These are phyloP conservation scores for Cordia subcordata DNA, from an alignment of 257 asterid genomes.

Conservation along the genomic window DNA sequence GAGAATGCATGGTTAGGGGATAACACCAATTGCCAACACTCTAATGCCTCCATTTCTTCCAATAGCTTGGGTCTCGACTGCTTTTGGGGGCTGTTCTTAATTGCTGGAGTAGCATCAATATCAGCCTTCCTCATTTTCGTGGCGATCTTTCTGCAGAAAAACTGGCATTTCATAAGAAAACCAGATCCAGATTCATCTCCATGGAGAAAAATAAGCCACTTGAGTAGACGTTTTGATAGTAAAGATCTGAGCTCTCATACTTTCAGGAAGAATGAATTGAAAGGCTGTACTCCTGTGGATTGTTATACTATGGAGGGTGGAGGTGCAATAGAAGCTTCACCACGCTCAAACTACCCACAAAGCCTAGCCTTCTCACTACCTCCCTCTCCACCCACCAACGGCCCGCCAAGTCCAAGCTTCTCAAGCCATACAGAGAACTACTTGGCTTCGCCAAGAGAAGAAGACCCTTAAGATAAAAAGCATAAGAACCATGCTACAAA, in stretches of 20 bases:
- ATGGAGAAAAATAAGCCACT: constrained; percentile 12
- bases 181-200: constrained; percentile 11
- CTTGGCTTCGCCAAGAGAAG: constrained; percentile 5
- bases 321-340: neutral
- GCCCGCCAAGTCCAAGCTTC: constrained; percentile 32
- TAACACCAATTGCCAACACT: neutral
- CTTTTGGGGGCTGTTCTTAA: constrained; percentile 51
- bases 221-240: constrained; percentile 20
- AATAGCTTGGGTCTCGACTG: constrained; percentile 40
- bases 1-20: constrained; percentile 10
- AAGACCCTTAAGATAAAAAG: neutral
- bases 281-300: neutral
- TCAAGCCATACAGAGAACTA: constrained; percentile 24
- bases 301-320: neutral
- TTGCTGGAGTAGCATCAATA: constrained; percentile 24
- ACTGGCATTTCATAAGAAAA: constrained; percentile 14
- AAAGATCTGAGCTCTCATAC: constrained; percentile 40
- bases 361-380: constrained; percentile 21
- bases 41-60: constrained; percentile 9
- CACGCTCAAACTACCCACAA: constrained; percentile 4
- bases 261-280: constrained; percentile 18
- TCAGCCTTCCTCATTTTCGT: constrained; percentile 16
- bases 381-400: constrained; percentile 10
- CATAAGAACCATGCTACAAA: neutral
- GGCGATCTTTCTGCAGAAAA: constrained; percentile 25